Evolutionary conservation across 2,329 filamentous ascomycete species (phyloP).

Genomic region (Penicillium palitans): DNA sequence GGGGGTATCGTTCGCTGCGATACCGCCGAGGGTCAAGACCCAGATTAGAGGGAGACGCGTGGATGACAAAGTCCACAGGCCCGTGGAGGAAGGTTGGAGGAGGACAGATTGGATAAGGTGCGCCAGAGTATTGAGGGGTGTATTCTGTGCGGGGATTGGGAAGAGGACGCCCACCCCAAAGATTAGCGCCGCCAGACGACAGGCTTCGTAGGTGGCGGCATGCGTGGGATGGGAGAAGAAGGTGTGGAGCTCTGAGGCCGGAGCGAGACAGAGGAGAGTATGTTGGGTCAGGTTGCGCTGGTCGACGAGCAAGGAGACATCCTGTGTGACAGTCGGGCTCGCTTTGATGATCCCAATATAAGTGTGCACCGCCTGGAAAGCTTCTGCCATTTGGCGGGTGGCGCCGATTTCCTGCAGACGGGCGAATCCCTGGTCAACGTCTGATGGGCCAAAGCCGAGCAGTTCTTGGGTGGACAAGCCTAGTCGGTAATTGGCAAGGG

Average conservation of each 20-base stretch:
- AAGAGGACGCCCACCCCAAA: slow-evolving; percentile 44
- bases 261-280: slow-evolving; percentile 34
- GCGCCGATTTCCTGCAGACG: slow-evolving; percentile 28
- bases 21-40: slow-evolving; percentile 40
- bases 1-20: slow-evolving; percentile 35
- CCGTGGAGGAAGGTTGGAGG: slow-evolving; percentile 19
- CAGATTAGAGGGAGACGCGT: slow-evolving; percentile 36
- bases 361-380: slow-evolving; percentile 33
- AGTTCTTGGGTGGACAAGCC: slow-evolving; percentile 26
- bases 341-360: slow-evolving; percentile 35
- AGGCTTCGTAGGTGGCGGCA: slow-evolving; percentile 36
- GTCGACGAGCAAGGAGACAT: slow-evolving; percentile 34
- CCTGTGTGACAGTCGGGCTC: slow-evolving; percentile 21
- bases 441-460: slow-evolving; percentile 27
- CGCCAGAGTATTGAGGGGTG: slow-evolving; percentile 36
- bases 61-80: slow-evolving; percentile 29
- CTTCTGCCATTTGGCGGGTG: slow-evolving; percentile 32
- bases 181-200: slow-evolving; percentile 38
- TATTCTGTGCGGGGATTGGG: slow-evolving; percentile 41
- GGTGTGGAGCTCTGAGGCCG: slow-evolving; percentile 24
- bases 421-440: slow-evolving; percentile 29
- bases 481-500: slow-evolving; percentile 22
- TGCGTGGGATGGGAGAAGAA: slow-evolving; percentile 23
- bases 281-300: slow-evolving; percentile 44
- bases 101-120: slow-evolving; percentile 30